These are phyloP conservation scores for Gymnopilus dilepis DNA, from an alignment of 768 basidiomycete species.

Conservation along the genomic window DNA sequence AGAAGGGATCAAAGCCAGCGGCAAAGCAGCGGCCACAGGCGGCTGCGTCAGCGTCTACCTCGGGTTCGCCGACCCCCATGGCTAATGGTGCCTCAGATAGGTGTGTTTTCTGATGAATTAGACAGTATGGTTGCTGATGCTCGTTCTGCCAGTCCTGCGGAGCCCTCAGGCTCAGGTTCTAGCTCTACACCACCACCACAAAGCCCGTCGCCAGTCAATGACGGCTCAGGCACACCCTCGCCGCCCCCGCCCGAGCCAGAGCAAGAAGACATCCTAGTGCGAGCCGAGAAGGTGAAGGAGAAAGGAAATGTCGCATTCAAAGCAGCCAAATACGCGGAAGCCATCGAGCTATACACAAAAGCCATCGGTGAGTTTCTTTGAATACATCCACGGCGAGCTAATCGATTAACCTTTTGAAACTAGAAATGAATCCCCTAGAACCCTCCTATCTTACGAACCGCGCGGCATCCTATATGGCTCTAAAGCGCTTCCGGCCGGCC, in stretches of 20 bases:
- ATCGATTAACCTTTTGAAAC: not conserved
- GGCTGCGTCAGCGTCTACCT: slow-evolving; percentile 9
- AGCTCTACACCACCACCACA: slow-evolving; percentile 24
- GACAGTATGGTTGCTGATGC: not conserved
- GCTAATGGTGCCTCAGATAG: slow-evolving; percentile 20
- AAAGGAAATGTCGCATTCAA: slow-evolving; percentile 80
- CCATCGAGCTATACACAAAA: slow-evolving; percentile 75
- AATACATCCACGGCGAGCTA: not conserved
- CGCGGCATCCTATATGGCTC: slow-evolving; percentile 83
- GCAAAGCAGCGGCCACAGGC: slow-evolving; percentile 15
- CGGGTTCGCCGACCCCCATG: slow-evolving; percentile 6
- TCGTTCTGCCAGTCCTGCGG: not conserved
- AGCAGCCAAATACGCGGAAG: slow-evolving; percentile 63
- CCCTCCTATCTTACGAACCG: slow-evolving; percentile 85
- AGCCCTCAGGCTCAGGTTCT: slow-evolving; percentile 24
- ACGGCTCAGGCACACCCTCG: slow-evolving; percentile 13
- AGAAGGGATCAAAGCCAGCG: slow-evolving; percentile 14
- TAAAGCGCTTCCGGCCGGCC: slow-evolving; percentile 77
- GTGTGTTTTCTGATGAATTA: slow-evolving; percentile 12
- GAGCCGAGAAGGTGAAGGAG: slow-evolving; percentile 72
- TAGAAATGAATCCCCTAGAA: slow-evolving; percentile 67
- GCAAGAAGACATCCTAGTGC: slow-evolving; percentile 44
- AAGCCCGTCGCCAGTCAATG: slow-evolving; percentile 17
- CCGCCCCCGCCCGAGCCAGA: slow-evolving; percentile 31
- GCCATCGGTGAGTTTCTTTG: slow-evolving; percentile 62